Percentiles rank a stretch among this genome's conserved stretches.
Conservation (phyloP, 345 rosid genomes). For the Camelina laxa region DNA sequence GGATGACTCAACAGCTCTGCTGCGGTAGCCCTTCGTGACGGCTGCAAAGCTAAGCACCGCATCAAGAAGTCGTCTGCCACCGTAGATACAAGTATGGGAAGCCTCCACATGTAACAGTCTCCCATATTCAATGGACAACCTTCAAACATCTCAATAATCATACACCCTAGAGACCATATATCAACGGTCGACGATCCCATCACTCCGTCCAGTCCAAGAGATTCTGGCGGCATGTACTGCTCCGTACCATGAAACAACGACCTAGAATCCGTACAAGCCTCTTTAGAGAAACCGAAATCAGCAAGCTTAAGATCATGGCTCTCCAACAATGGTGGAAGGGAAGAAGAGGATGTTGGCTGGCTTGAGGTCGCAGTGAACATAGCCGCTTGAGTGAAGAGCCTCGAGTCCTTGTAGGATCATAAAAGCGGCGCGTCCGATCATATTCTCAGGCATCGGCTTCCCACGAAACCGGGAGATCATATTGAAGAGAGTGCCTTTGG, state of each 20-base stretch:
- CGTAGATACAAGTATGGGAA: background rate
- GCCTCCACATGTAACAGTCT: constrained; percentile 3
- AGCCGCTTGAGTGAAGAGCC: constrained; percentile 25
- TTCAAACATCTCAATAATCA: constrained; percentile 34
- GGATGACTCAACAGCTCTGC: constrained; percentile 22
- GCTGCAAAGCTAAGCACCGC: constrained; percentile 9
- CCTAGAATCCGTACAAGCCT: constrained; percentile 10
- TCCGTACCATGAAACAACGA: constrained; percentile 9
- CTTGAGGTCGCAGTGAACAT: constrained; percentile 27
- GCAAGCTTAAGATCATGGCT: background rate
- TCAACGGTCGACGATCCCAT: constrained; percentile 9
- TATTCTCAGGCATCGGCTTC: too few species aligned
- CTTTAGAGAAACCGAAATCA: background rate
- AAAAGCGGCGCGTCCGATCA: background rate
- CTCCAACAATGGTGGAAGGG: background rate
- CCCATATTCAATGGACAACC: background rate
- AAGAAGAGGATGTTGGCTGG: constrained; percentile 23
- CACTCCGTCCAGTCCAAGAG: background rate
- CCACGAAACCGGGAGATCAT: too few species aligned
- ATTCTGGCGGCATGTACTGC: constrained; percentile 24
- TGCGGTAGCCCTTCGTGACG: constrained; percentile 20
- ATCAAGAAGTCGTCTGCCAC: constrained; percentile 17
- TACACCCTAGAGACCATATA: constrained; percentile 33
- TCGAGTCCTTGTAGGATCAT: constrained; percentile 31
- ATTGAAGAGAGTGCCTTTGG: too few species aligned